Conservation (phyloP, 352 stramenopile genomes). For the Globisporangium acanthophoron region DNA sequence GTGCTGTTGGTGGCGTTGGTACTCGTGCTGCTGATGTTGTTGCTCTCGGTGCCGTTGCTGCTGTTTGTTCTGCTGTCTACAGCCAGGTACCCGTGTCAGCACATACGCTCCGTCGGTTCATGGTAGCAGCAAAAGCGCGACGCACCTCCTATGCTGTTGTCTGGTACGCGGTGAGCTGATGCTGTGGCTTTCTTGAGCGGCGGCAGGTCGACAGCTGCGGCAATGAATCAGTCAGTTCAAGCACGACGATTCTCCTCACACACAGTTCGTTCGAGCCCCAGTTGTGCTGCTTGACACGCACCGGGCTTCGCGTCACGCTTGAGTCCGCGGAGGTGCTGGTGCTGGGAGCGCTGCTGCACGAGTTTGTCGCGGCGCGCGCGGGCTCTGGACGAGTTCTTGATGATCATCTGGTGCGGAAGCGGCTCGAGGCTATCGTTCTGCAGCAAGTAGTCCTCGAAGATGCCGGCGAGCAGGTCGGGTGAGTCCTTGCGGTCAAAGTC, state of each 20-base stretch:
- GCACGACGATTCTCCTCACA: not conserved
- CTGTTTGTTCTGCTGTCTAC: not conserved
- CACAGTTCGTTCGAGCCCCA: not conserved
- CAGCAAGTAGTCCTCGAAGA: constrained; percentile 51
- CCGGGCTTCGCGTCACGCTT: constrained; percentile 17
- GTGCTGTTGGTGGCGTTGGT: not conserved
- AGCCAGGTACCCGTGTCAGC: not conserved
- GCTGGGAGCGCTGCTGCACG: constrained; percentile 19
- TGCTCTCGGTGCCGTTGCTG: not conserved
- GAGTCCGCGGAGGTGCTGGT: constrained; percentile 15
- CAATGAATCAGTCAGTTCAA: not conserved
- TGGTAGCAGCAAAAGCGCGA: not conserved
- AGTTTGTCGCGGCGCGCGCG: constrained; percentile 28
- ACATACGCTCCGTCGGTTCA: not conserved
- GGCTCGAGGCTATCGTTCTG: constrained; percentile 39
- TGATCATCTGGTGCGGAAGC: constrained; percentile 41
- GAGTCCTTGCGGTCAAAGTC: constrained; percentile 56
- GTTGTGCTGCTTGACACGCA: not conserved
- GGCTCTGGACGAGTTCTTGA: constrained; percentile 42
- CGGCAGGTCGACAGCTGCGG: not conserved
- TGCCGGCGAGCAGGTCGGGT: constrained; percentile 32
- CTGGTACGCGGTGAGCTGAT: not conserved
- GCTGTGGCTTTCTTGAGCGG: constrained; percentile 3
- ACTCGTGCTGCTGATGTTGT: not conserved
- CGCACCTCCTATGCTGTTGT: not conserved